A percentile compares a stretch with the other conserved stretches of the same genome.
These are phyloP conservation scores for Priceomyces fermenticarens DNA, from an alignment of 805 yeast species.

Conservation along the genomic window DNA sequence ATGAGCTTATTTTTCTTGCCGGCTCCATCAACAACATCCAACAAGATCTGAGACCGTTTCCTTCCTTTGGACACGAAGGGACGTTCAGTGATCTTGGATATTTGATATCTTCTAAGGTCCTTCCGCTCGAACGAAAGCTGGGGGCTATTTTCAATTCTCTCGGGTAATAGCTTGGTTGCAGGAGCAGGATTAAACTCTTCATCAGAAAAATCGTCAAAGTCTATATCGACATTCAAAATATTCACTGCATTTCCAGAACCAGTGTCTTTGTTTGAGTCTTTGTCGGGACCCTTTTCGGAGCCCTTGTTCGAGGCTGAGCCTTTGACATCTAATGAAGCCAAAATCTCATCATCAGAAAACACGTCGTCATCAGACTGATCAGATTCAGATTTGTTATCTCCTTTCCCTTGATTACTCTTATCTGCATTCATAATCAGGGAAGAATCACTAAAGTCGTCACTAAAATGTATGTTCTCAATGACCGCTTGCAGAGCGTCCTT, in stretches of 20 bases:
- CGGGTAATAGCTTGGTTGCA: not conserved
- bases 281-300: no score
- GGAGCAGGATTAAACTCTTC: no score
- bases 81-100: slow-evolving; percentile 28
- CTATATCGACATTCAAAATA: no score
- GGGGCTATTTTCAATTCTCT: slow-evolving; percentile 15
- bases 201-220: no score
- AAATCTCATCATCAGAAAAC: slow-evolving; percentile 6
- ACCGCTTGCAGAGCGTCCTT: not conserved
- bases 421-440: not conserved
- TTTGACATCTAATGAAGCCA: not conserved
- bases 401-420: not conserved
- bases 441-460: slow-evolving; percentile 13
- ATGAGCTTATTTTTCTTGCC: slow-evolving; percentile 39
- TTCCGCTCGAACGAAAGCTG: slow-evolving; percentile 43
- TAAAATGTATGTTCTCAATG: slow-evolving; percentile 8
- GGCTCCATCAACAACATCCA: slow-evolving; percentile 47
- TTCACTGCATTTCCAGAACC: no score
- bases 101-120: slow-evolving; percentile 49
- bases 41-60: slow-evolving; percentile 46
- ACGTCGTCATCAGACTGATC: slow-evolving; percentile 15
- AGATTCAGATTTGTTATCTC: not conserved
- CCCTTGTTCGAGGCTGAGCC: no score
- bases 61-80: slow-evolving; percentile 25
- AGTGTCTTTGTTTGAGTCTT: no score